Evolutionary conservation across 2,329 filamentous ascomycete genomes (phyloP).

Genomic region (Pseudocercospora fuligena): DNA sequence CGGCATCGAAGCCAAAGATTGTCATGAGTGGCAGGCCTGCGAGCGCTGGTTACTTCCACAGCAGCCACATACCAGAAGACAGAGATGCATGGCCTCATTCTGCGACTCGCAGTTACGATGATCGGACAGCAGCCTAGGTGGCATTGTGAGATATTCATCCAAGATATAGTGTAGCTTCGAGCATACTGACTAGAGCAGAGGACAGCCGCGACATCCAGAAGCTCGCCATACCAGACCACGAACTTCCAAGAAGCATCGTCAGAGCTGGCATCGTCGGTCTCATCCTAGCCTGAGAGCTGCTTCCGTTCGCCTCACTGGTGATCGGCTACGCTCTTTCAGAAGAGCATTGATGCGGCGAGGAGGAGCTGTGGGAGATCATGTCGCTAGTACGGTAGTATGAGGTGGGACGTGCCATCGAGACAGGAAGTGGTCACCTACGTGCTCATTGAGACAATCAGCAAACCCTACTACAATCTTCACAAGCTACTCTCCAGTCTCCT

Average conservation of each 20-base stretch:
- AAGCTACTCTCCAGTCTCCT: background rate
- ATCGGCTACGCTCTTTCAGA: background rate
- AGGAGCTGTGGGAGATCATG: background rate
- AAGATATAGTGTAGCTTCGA: background rate
- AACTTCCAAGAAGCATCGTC: background rate
- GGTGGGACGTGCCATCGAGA: background rate
- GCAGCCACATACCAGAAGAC: background rate
- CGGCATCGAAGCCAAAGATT: background rate
- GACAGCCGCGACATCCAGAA: background rate
- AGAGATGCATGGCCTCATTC: background rate
- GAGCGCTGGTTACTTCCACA: background rate
- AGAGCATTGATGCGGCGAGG: background rate
- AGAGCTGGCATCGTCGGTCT: background rate
- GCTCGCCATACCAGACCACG: background rate
- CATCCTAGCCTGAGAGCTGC: background rate
- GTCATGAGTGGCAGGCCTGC: background rate
- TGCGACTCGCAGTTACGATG: conserved; percentile 3
- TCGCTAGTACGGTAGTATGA: background rate
- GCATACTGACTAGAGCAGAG: background rate
- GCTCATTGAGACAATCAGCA: background rate
- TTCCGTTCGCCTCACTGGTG: background rate
- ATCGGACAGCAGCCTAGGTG: conserved; percentile 3
- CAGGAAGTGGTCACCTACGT: background rate
- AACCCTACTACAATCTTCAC: background rate
- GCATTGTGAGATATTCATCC: background rate